Base-by-base conservation (phyloP, 305 asterid genomes). In the Fraxinus velutina region DNA sequence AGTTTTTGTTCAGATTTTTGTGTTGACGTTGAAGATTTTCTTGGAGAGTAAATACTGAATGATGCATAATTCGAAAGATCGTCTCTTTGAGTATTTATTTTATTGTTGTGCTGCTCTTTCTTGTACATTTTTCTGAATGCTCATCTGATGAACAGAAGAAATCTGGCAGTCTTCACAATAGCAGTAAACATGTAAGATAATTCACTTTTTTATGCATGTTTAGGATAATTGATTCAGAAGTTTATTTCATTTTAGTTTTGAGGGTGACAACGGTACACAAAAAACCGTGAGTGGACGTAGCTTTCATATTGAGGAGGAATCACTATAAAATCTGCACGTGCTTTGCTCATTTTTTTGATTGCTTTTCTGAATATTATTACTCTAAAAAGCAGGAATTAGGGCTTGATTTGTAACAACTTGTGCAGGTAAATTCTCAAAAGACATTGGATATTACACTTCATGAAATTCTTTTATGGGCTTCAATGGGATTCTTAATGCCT, bases 401-500 rank as follows among this genome's bases (percentile, higher is more conserved):
- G 19, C 6, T n/a, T 12, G 36, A n/a, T 79, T 9, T 27, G 44
- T 22, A 24, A 68, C 37, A 24, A 83, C n/a, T 73, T 8, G 52
- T 82, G 88, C 90, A 93, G 94, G 90, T 82, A 52, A 85, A 78
- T 87, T 81, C 89, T 81, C 81, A 78, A 29, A 91, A 73, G 87
- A 74, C 76, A 82, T 76, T 84, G 83, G 90, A 90, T 34, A 90
- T 94, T 79, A 85, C 81, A 79, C 84, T 93, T 82, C 98, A 93
- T 88, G 98, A 96, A 62, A 73, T 94, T 71, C 78, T 93, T 17
- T 77, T 92, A 21, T 94, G 98, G 97, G 92, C 91, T 82, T 92
- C 98, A 37, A 85, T 89, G 89, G 97, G 97, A 39, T 85, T 91
- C 77, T 89, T 93, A 84, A 89, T 93, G 90, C 98, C 98, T 57